phyloP scores from a whole-genome alignment of 2,329 filamentous ascomycete genomes.

The Colletotrichum neosansevieriae region DNA sequence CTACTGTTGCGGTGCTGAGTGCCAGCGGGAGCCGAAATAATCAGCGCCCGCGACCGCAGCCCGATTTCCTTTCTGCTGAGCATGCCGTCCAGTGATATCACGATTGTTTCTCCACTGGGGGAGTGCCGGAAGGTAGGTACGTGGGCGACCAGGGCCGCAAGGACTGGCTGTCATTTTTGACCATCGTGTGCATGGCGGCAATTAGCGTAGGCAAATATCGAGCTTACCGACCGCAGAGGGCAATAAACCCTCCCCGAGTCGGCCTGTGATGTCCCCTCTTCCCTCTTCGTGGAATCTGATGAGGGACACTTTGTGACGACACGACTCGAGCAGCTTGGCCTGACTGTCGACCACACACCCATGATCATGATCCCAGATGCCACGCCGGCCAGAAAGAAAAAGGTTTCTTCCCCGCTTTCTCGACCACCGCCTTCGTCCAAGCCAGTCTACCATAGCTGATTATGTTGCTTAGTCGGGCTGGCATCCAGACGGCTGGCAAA shows the following conservation, averaged over 20 bases:
- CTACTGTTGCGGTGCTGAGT: not conserved
- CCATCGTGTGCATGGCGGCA: constrained; percentile 21
- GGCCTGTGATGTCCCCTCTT: not conserved
- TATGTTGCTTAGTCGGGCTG: not conserved
- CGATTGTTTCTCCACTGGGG: not conserved
- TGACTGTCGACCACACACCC: not conserved
- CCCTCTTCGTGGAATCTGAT: not conserved
- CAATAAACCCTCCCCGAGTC: not conserved
- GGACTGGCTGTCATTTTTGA: constrained; percentile 12
- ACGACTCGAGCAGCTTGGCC: constrained; percentile 14
- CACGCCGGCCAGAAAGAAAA: constrained; percentile 13
- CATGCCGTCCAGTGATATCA: too few species aligned
- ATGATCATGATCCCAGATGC: constrained; percentile 13
- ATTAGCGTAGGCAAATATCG: constrained; percentile 9
- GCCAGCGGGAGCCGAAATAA: constrained; percentile 12
- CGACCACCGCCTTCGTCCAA: not conserved
- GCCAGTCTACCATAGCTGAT: not conserved
- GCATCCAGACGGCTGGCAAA: constrained; percentile 2
- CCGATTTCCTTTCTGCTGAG: not conserved
- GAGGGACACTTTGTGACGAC: constrained; percentile 4
- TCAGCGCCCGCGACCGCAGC: not conserved
- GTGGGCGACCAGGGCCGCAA: constrained; percentile 1
- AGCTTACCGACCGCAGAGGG: not conserved
- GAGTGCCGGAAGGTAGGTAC: not conserved
- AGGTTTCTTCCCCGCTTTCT: constrained; percentile 33